Evolutionary conservation across 2,329 filamentous ascomycete genomes (phyloP).

Genomic region (Beauveria pseudobassiana): DNA sequence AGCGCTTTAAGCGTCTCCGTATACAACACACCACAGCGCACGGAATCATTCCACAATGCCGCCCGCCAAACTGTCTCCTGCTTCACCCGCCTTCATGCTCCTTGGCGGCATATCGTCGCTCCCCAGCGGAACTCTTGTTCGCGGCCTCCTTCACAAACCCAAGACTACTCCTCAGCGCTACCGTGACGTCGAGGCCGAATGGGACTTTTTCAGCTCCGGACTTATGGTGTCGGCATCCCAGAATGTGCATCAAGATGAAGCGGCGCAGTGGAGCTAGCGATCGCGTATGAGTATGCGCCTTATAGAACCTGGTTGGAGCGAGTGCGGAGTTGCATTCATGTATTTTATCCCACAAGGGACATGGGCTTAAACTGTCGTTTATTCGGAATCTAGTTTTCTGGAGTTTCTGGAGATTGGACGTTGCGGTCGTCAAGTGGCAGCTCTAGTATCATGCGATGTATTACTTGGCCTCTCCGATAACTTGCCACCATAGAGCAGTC

Average conservation of each 20-base stretch:
- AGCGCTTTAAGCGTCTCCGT: background rate
- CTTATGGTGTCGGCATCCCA: conserved; percentile 3
- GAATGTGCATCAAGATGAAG: conserved; percentile 2
- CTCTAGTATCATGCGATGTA: too few relatives aligned
- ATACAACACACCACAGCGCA: background rate
- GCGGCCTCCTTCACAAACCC: conserved; percentile 12
- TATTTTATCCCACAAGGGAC: too few relatives aligned
- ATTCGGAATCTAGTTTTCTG: too few relatives aligned
- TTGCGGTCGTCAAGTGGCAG: too few relatives aligned
- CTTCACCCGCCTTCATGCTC: conserved; percentile 16
- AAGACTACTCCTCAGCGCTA: background rate
- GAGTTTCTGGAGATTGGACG: too few relatives aligned
- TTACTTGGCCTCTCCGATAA: too few relatives aligned
- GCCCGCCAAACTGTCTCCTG: conserved; percentile 6
- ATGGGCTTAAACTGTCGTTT: too few relatives aligned
- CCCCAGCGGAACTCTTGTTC: conserved; percentile 16
- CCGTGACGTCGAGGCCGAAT: conserved; percentile 6
- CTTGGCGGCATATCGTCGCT: conserved; percentile 17
- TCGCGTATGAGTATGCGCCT: too few relatives aligned
- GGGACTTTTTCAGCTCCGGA: conserved; percentile 6
- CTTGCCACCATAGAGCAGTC: too few relatives aligned
- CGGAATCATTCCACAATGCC: conserved; percentile 1
- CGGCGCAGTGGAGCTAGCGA: too few relatives aligned
- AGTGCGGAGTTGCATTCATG: too few relatives aligned
- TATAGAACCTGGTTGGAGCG: too few relatives aligned